These are phyloP conservation scores for Fusarium staphyleae DNA, from an alignment of 2,329 filamentous ascomycete species.

Conservation along the genomic window DNA sequence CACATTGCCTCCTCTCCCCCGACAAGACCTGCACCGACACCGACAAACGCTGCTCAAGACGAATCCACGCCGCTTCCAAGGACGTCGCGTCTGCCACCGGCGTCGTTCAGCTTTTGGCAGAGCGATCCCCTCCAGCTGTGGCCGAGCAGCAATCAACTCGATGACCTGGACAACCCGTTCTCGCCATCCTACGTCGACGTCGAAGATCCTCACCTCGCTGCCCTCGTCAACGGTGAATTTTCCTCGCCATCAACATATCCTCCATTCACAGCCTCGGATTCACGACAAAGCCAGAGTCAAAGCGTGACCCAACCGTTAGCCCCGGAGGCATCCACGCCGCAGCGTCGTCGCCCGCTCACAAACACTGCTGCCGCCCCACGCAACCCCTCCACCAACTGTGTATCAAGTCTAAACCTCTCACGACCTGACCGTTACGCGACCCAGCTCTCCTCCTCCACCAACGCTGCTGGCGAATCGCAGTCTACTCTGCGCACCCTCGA, in stretches of 20 bases:
- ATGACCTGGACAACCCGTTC: constrained; percentile 12
- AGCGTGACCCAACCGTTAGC: constrained; percentile 18
- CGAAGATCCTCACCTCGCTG: constrained; percentile 39
- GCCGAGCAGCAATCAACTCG: constrained; percentile 2
- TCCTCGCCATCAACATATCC: constrained; percentile 50
- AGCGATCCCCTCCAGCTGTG: not conserved
- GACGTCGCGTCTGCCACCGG: not conserved
- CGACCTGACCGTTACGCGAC: constrained; percentile 33
- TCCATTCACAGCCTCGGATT: constrained; percentile 34
- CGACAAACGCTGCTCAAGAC: not conserved
- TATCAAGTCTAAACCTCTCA: constrained; percentile 14
- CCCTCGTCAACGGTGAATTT: constrained; percentile 43
- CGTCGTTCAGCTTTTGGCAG: not conserved
- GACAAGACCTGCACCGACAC: not conserved
- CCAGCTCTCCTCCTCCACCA: constrained; percentile 32
- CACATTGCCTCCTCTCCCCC: constrained; percentile 5
- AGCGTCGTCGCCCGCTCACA: constrained; percentile 23
- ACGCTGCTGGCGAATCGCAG: constrained; percentile 38
- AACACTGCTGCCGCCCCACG: constrained; percentile 30
- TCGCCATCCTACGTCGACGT: constrained; percentile 9
- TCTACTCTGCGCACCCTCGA: constrained; percentile 41
- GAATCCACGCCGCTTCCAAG: constrained; percentile 10
- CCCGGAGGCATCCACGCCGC: constrained; percentile 32
- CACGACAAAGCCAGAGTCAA: constrained; percentile 21
- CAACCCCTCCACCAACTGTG: constrained; percentile 33